Base-by-base conservation (phyloP, 352 stramenopile species). In the Phytophthora colocasiae region DNA sequence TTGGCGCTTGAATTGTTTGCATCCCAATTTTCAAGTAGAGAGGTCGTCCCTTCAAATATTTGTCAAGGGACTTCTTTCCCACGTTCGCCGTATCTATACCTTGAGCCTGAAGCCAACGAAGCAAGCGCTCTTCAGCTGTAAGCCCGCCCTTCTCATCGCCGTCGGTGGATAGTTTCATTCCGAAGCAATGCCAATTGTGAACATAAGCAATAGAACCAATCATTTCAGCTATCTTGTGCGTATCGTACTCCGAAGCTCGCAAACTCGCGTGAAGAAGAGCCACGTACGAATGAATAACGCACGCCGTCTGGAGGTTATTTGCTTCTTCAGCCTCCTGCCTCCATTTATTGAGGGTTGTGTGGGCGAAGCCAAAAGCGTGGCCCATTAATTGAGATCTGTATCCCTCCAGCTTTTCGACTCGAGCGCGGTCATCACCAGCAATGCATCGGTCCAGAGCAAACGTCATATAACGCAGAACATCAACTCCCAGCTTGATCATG, bases 111-210 rank as follows among this genome's bases (percentile, higher is more conserved):
- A 97, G 74, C 85, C 91, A 97, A 6, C 90, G 89, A 47, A 96
- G 71, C 31, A 97, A 47, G 0, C 90, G 75, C 19, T 96, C 83
- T 71, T 96, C 84, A 6, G 82, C 87, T 9, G 77, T 81, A 17
- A 96, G 41, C 1, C 65, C 73, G n/a, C 67, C 63, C 38, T 77
- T 83, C 40, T 88, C 77, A 34, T 73, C 53, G 26, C 51, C 50
- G 43, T 87, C 83, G 1, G 72, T 63, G 5, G 86, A 92, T 4
- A 96, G 66, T 29, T 90, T 90, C 84, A 96, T 93, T 0, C 90
- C 90, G 58, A 97, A 97, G 61, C 90, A 95, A 66, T 97, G 90
- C 90, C 90, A 97, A 62, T 96, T 97, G 22, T 90, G 86, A 26
- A 97, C 85, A 36, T 94, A 96, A 7, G 85, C 87, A 41, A 97